Evolutionary conservation across 208 protist genomes (phyloP), one percentile per base, ranked within the genome.

Genomic region (Wallacemonas sp.): DNA sequence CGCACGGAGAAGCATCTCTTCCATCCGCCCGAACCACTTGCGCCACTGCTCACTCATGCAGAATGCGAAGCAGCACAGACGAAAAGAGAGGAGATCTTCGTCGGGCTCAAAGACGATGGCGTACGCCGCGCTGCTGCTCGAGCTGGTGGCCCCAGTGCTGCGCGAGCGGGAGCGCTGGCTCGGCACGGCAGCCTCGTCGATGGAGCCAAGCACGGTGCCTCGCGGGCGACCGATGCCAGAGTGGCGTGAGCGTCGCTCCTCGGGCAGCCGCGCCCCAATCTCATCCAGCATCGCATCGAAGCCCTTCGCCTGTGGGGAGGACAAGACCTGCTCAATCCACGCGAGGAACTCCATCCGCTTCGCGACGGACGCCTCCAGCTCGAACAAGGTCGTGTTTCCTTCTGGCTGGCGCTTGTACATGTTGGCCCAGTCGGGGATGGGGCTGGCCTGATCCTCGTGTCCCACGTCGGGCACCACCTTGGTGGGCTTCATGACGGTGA

Each of bases 1-100:
- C 6, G 86, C 88, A n/a, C 78, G 85, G 49, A 97, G 77, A 39
- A 97, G 81, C 17, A 85, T 72, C 61, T 94, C 88, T 71, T 97
- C 92, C 2, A 76, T 77, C 26, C 68, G 41, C 17, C 94, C 74
- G 44, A 94, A 83, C 89, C 92, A 97, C 62, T 95, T 90, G 32
- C 92, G 82, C 92, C 92, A 97, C 27, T 72, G 67, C 64, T 97
- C 89, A 60, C 81, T 92, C 87, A 92, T 92, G 71, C 92, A 97
- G 60, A 95, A 97, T n/a, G 87, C 92, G 55, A 89, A 89, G 58
- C 92, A 87, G 56, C 85, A 76, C 12, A 94, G 75, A 29, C 83
- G 75, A 61, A 95, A 90, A 2, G 88, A 93, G 16, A 88, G 64
- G 54, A 91, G 65, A 46, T 97, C 92, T 43, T 97, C 89, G 36